Conservation (phyloP, 768 basidiomycete genomes). For the Termitomyces titanicus region DNA sequence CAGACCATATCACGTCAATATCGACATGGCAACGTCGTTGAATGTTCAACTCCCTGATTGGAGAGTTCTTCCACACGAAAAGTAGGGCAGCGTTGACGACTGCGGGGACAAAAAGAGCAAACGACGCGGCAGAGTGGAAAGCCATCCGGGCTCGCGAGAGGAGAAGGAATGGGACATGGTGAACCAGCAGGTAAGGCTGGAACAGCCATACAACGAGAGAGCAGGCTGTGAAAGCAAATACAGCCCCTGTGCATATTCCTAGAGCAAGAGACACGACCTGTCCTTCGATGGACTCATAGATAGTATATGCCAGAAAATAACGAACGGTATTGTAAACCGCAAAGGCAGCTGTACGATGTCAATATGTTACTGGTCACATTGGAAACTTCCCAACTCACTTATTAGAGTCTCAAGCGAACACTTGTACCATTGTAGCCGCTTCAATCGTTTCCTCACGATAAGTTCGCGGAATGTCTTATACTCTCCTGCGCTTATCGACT, state of each 20-base stretch:
- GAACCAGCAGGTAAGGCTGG: conserved; percentile 32
- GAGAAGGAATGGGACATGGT: conserved; percentile 25
- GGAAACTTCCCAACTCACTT: conserved; percentile 28
- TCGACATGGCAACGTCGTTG: conserved; percentile 55
- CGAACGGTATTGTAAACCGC: conserved; percentile 58
- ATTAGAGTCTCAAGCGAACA: conserved; percentile 30
- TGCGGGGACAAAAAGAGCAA: conserved; percentile 50
- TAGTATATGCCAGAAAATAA: conserved; percentile 58
- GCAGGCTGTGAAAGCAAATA: conserved; percentile 35
- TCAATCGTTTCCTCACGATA: conserved; percentile 21
- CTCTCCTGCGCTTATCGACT: conserved; percentile 24
- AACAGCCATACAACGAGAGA: conserved; percentile 37
- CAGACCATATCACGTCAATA: conserved; percentile 66
- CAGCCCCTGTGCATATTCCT: conserved; percentile 41
- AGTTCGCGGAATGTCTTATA: conserved; percentile 24
- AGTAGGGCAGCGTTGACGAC: conserved; percentile 53
- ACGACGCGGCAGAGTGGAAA: conserved; percentile 40
- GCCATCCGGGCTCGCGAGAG: conserved; percentile 25
- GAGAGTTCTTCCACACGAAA: conserved; percentile 45
- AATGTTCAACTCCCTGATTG: conserved; percentile 32
- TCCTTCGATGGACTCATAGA: conserved; percentile 36
- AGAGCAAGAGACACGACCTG: conserved; percentile 43
- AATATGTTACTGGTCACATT: background rate
- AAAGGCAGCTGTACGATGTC: conserved; percentile 46
- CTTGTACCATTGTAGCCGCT: conserved; percentile 25